Base-by-base conservation (phyloP, 1,284 basidiomycete genomes). In the Ceratobasidium sp. region DNA sequence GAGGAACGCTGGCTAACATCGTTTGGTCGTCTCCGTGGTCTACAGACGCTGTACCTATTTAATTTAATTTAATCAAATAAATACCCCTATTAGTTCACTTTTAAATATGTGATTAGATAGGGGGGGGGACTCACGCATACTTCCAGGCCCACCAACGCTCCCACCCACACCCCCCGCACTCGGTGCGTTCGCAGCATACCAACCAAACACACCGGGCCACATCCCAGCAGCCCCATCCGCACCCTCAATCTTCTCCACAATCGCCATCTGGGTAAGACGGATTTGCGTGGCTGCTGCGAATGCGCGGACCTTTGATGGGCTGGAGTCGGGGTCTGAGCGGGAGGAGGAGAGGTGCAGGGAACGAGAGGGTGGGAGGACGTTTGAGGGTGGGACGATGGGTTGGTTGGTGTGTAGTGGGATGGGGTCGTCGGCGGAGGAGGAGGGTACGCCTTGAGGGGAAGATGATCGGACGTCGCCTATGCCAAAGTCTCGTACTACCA, bases 131-230 rank as follows among this genome's bases (percentile, higher is more conserved):
- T 60, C 45, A 71, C 67, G 56, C 17, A 60, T 27, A 29, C 67
- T 71, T 6, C 50, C 64, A 8, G 54, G 29, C 9, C 54, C 54
- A 9, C 54, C 54, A 6, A n/a, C 53, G 33, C 54, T 17, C 4
- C n/a, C 24, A 14, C 31, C 53, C 1, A 33, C 47, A 7, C 6
- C 27, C 4, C 29, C n/a, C 15, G 67, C 44, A 51, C 67, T 71
- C 17, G 67, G 67, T 9, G 67, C 67, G 27, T 71, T 59, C 27
- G 67, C 67, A 9, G 67, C 67, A 48, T 71, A 93, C 92, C 94
- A 98, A 5, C 88, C 85, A 82, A 98, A 98, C 1, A 97, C 87
- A 56, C 95, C 93, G 41, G 96, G 87, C 88, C 97, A 96, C 76
- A 90, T 91, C 29, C 86, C 85, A 74, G 94, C 91, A 0, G 96